These are phyloP conservation scores for Hanseniaspora osmophila DNA, from an alignment of 805 yeast species.

Conservation along the genomic window DNA sequence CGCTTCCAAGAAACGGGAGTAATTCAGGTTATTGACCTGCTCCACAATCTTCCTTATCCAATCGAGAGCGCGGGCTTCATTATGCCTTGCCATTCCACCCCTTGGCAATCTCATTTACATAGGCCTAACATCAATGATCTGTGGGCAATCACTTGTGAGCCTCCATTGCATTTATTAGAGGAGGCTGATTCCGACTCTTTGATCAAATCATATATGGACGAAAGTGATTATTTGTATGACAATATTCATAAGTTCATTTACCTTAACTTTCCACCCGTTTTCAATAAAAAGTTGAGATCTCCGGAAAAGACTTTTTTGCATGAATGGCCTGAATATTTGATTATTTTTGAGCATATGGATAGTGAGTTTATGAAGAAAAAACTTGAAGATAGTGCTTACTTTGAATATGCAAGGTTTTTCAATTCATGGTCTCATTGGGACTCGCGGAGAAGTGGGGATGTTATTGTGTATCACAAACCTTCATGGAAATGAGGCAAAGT, in stretches of 20 bases:
- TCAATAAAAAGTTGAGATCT: conserved; percentile 11
- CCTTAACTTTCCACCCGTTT: conserved; percentile 34
- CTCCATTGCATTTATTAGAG: conserved; percentile 42
- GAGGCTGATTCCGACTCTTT: conserved; percentile 20
- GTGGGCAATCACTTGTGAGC: conserved; percentile 86
- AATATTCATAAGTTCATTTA: conserved; percentile 46
- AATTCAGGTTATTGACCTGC: conserved; percentile 43
- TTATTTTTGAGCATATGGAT: conserved; percentile 55
- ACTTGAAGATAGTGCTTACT: conserved; percentile 30
- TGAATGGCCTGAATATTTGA: conserved; percentile 61
- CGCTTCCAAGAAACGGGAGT: conserved; percentile 80
- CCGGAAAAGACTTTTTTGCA: conserved; percentile 22
- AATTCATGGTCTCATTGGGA: conserved; percentile 84
- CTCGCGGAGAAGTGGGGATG: conserved; percentile 60
- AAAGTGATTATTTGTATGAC: conserved; percentile 71
- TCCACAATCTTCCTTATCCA: conserved; percentile 27
- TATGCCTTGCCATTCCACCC: conserved; percentile 96
- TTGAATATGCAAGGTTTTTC: conserved; percentile 43
- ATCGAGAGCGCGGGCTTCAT: conserved; percentile 58
- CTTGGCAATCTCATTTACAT: conserved; percentile 80
- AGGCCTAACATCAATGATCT: conserved; percentile 32
- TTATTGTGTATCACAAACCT: conserved; percentile 40
- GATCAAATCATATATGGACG: conserved; percentile 52
- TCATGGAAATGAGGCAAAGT: conserved; percentile 3
- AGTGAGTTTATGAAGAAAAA: conserved; percentile 26